Evolutionary conservation across 768 basidiomycete genomes (phyloP), one percentile per base, ranked within the genome.

Genomic region (Phanerochaete carnosa): DNA sequence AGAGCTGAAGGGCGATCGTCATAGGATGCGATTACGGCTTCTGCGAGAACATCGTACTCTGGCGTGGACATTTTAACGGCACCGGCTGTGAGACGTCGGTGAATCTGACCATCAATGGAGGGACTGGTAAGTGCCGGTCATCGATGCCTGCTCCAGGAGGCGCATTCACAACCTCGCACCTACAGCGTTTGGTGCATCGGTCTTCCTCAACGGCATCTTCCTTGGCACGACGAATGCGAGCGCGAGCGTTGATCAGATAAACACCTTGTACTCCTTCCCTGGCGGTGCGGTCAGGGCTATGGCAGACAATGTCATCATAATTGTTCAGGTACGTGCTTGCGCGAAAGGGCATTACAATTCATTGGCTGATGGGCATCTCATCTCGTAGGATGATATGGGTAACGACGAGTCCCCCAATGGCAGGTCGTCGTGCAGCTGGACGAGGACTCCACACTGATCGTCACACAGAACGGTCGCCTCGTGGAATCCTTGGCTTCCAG

Each of bases 11-110:
- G 28, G 2, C 29, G 22, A n/a, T 46, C 33, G 19, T 4, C 22
- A 45, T 37, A 25, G 47, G 43, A 22, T 51, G 5, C 19, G 45
- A 49, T 19, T 43, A 43, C 16, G 56, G 53, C 23, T 92, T 92
- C 74, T 93, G 92, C 63, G 92, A 94, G 73, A 92, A 92, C 66
- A 77, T 82, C 6, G 87, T 92, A 29, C 75, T 94, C 15, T 94
- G 89, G 89, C 80, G 90, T 30, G 92, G 92, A 1, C 88, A 92
- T 71, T 94, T 94, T 72, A 78, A 71, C 15, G 83, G 82, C 0
- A 85, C 82, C 0, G 84, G 85, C 13, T 66, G 68, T 1, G 86
- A 87, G 68, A 83, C 79, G 67, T 86, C 79, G 32, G 83, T 88
- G 28, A 89, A 90, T 62, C 74, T 94, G 13, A 88, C 87, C 1